Evolutionary conservation across 2,329 filamentous ascomycete genomes (phyloP), one percentile per base, ranked within the genome.

Genomic region (Macrophomina tecta): DNA sequence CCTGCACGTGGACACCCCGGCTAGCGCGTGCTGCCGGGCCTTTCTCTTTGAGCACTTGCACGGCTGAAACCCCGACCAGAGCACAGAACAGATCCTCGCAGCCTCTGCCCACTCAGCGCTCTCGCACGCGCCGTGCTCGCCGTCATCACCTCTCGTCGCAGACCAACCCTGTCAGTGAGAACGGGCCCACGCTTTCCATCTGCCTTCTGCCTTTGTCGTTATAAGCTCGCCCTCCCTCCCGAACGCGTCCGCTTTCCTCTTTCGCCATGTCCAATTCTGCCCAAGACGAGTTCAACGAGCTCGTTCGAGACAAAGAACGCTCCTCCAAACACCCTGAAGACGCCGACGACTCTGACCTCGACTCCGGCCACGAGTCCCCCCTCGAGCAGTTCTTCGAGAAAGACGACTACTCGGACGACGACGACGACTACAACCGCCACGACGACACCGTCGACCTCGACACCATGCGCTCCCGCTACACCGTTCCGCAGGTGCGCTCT

Each of bases 401-500:
- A 73, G 81, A 84, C 70, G 81, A 86, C 79, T 81, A 83, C 66
- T 76, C 79, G 79, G 75, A 81, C 78, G 80, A 81, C 71, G 78
- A 81, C 72, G 80, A 82, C 68, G 76, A 80, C 67, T 78, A 82
- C 69, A 75, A 87, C 38, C 66, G 66, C 58, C 40, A 68, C 34
- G 68, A 73, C 61, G 68, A 79, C 32, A 73, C 78, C 61, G 72
- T 74, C 70, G 74, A 89, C 73, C 28, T 53, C 14, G 49, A 55
- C 56, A 52, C 34, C 30, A 88, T 89, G 77, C 85, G 89, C 63
- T 82, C 84, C 68, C 80, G 85, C 70, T 84, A 83, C 77, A 81
- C 80, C 72, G 81, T 84, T 76, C 78, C 91, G 73, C 85, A 84
- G 74, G 86, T 91, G 68, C 77, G 91, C 76, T 87, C 82, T 64